Percentiles rank a stretch among this genome's conserved stretches.
Conservation (phyloP, 768 basidiomycete genomes). For the Piloderma croceum region DNA sequence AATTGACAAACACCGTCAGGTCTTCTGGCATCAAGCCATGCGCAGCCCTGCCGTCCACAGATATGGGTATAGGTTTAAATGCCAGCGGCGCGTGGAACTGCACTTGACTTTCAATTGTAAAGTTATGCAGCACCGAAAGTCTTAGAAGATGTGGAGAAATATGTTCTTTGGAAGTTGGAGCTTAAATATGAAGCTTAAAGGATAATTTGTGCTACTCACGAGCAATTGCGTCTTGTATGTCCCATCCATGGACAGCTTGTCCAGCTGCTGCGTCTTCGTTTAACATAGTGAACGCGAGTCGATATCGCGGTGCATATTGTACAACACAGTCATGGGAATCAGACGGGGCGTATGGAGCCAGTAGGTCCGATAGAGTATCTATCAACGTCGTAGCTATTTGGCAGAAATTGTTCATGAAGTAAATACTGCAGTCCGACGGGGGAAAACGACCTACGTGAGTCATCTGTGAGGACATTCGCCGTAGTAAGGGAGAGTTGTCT, state of each 20-base stretch:
- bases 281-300: constrained; percentile 86
- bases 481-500: constrained; percentile 29
- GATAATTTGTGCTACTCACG: constrained; percentile 41
- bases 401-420: no score
- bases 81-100: constrained; percentile 88
- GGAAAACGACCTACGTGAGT: constrained; percentile 17
- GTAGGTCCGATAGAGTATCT: constrained; percentile 22
- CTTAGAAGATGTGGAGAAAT: constrained; percentile 58
- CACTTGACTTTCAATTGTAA: constrained; percentile 91
- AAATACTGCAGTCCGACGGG: no score
- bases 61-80: constrained; percentile 52
- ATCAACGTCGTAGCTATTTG: not conserved
- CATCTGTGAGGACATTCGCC: no score
- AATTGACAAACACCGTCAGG: constrained; percentile 90
- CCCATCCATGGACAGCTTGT: constrained; percentile 60
- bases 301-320: constrained; percentile 77
- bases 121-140: constrained; percentile 73
- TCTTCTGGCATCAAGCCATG: constrained; percentile 74
- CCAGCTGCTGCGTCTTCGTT: constrained; percentile 83
- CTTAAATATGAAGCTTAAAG: not conserved
- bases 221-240: constrained; percentile 55
- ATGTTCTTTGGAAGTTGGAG: constrained; percentile 44
- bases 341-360: constrained; percentile 35
- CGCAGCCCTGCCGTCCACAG: constrained; percentile 29
- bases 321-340: constrained; percentile 47